A percentile compares a stretch with the other conserved stretches of the same genome.
These are phyloP conservation scores for Vaccinium darrowii DNA, from an alignment of 148 eudicot genomes.

Conservation along the genomic window DNA sequence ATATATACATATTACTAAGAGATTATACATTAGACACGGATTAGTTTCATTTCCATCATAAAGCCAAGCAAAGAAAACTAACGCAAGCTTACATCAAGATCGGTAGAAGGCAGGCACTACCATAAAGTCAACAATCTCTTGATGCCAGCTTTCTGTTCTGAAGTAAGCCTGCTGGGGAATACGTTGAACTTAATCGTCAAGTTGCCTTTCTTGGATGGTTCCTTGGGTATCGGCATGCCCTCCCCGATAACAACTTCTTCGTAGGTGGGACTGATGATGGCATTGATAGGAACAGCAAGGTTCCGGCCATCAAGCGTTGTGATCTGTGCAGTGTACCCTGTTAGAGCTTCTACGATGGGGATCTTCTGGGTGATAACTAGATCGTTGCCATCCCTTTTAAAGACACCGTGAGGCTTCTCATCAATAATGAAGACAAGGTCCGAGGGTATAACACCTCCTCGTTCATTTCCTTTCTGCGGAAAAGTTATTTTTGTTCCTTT, in stretches of 20 bases:
- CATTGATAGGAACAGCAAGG: constrained; percentile 49
- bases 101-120: constrained; percentile 24
- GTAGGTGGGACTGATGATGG: constrained; percentile 50
- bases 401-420: constrained; percentile 67
- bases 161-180: constrained; percentile 62
- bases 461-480: constrained; percentile 69
- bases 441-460: constrained; percentile 58
- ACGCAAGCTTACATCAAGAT: constrained; percentile 24
- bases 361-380: constrained; percentile 56
- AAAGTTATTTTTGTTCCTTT: constrained; percentile 77
- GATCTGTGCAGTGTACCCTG: constrained; percentile 62
- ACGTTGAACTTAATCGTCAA: constrained; percentile 63
- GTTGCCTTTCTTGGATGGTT: constrained; percentile 58
- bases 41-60: constrained; percentile 24
- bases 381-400: constrained; percentile 66
- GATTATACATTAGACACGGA: not conserved
- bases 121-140: constrained; percentile 49
- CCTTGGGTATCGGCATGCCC: constrained; percentile 75
- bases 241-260: constrained; percentile 70
- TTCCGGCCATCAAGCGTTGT: constrained; percentile 64
- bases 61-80: constrained; percentile 18
- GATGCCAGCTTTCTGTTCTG: constrained; percentile 70
- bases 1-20: too few species aligned
- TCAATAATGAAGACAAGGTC: constrained; percentile 71
- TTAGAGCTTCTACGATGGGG: constrained; percentile 64